These are phyloP conservation scores for Cladobotryum mycophilum DNA, from an alignment of 2,329 filamentous ascomycete species.

Conservation along the genomic window DNA sequence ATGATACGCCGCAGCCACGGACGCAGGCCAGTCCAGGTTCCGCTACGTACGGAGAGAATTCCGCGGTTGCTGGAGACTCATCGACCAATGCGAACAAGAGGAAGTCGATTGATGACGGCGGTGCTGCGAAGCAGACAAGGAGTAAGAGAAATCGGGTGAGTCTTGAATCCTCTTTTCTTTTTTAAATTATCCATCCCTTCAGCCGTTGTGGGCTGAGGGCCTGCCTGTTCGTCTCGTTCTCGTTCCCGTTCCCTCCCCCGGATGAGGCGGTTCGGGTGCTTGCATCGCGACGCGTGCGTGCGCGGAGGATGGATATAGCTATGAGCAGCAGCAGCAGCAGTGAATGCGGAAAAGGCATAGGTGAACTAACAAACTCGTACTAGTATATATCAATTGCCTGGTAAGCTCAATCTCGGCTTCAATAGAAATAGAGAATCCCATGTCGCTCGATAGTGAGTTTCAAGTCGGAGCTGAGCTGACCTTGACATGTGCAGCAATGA, in stretches of 20 bases:
- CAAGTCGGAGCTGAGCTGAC: conserved; percentile 3
- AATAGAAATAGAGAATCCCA: too few relatives aligned
- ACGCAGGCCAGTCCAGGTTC: conserved; percentile 32
- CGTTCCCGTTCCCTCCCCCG: background rate
- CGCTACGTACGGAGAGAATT: conserved; percentile 43
- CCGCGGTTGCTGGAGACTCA: conserved; percentile 30
- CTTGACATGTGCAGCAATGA: conserved; percentile 48
- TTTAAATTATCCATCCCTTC: background rate
- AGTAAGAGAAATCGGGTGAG: conserved; percentile 55
- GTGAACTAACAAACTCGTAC: background rate
- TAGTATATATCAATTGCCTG: conserved; percentile 58
- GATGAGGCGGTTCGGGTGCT: too few relatives aligned
- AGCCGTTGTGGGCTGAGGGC: background rate
- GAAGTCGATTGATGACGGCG: conserved; percentile 37
- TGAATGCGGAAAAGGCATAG: background rate
- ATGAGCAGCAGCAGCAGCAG: too few relatives aligned
- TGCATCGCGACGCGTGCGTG: too few relatives aligned
- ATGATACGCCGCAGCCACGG: conserved; percentile 28
- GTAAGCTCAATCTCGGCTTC: conserved; percentile 31
- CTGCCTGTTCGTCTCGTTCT: background rate
- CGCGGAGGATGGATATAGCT: too few relatives aligned
- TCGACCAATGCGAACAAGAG: conserved; percentile 26
- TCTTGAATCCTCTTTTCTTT: conserved; percentile 12
- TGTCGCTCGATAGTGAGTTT: too few relatives aligned
- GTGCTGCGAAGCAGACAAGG: conserved; percentile 47